phyloP scores from a whole-genome alignment of 495 filamentous ascomycete genomes.

The Articulospora tetracladia region DNA sequence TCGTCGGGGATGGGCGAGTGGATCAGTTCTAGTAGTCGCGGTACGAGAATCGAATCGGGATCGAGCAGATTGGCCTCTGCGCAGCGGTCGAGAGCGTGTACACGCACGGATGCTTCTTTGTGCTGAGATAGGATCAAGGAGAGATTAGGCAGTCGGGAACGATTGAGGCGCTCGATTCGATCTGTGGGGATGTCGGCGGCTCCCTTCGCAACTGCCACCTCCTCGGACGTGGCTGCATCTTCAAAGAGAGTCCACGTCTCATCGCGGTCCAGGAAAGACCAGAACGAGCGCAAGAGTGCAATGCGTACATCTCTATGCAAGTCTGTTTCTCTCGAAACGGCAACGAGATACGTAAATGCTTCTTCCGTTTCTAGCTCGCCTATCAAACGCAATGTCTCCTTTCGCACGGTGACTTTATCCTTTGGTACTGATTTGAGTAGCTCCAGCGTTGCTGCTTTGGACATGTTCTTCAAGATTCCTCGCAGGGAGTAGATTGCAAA shows the following conservation, averaged over 20 bases:
- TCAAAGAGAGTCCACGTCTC: constrained; percentile 4
- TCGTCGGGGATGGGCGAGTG: neutral
- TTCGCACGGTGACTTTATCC: constrained; percentile 5
- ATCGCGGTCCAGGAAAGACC: neutral
- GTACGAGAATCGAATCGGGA: neutral
- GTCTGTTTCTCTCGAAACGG: neutral
- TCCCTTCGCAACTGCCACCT: constrained; percentile 1
- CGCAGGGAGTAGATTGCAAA: constrained; percentile 8
- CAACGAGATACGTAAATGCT: constrained; percentile 1
- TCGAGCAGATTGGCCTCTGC: neutral
- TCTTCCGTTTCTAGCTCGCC: constrained; percentile 3
- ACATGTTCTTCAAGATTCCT: neutral
- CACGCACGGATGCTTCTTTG: neutral
- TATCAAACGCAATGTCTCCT: constrained; percentile 5
- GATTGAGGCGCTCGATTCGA: neutral
- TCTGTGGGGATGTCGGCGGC: neutral
- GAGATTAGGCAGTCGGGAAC: neutral
- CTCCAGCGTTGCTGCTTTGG: neutral
- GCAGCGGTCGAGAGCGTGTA: neutral
- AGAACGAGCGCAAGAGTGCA: constrained; percentile 1
- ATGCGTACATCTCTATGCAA: constrained; percentile 1
- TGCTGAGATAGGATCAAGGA: neutral
- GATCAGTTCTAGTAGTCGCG: neutral
- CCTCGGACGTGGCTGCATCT: neutral
- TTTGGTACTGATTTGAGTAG: neutral